A percentile compares a stretch with the other conserved stretches of the same genome.
Evolutionary conservation across 495 filamentous ascomycete species (phyloP).

Genomic region (Podospora didyma): DNA sequence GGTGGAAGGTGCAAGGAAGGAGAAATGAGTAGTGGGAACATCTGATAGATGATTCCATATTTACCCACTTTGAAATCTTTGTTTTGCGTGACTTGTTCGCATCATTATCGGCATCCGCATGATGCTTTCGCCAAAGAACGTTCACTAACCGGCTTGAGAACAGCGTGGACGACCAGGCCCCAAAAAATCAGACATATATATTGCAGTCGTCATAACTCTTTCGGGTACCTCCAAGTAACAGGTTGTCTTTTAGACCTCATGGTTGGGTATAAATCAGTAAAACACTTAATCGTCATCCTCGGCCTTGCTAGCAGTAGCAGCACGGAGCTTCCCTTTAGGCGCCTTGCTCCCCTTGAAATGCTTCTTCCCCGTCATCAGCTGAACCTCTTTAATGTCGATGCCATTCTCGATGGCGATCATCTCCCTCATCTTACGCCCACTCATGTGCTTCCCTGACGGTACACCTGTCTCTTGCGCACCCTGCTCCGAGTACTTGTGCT

Average conservation of each 20-base stretch:
- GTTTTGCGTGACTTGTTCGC: too few species aligned
- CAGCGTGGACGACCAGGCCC: too few species aligned
- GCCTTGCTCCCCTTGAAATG: conserved; percentile 82
- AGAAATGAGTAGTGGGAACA: too few species aligned
- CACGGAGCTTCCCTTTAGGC: conserved; percentile 47
- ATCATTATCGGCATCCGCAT: too few species aligned
- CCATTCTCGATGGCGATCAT: conserved; percentile 84
- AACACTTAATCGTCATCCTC: conserved; percentile 18
- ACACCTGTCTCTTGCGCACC: conserved; percentile 39
- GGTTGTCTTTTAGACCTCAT: background rate
- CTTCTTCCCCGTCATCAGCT: conserved; percentile 72
- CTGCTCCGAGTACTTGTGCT: conserved; percentile 79
- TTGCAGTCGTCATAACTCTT: too few species aligned
- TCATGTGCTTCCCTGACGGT: conserved; percentile 61
- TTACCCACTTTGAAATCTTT: too few species aligned
- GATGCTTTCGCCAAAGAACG: too few species aligned
- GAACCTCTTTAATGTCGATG: conserved; percentile 78
- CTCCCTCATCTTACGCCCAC: conserved; percentile 76
- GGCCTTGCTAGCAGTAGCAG: conserved; percentile 14
- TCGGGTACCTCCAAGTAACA: too few species aligned
- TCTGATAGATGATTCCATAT: too few species aligned
- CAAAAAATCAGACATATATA: too few species aligned
- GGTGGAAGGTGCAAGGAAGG: too few species aligned
- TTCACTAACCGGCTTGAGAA: too few species aligned
- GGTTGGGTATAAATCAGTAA: background rate